Evolutionary conservation across 73 alveolate species (phyloP).

Genomic region (Paramecium sonneborni): DNA sequence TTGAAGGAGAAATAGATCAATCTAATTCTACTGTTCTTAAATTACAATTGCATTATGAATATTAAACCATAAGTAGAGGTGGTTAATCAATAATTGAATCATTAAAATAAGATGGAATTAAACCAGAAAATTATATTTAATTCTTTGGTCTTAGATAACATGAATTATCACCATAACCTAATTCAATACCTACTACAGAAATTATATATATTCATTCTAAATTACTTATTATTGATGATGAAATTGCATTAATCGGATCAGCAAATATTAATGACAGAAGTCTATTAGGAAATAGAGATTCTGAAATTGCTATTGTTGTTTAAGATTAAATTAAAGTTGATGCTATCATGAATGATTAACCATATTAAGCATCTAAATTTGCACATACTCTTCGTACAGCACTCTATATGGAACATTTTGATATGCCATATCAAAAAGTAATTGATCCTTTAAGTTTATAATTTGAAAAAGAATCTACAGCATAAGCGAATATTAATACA

Average conservation of each 20-base stretch:
- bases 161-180: background rate
- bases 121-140: background rate
- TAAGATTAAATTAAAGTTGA: slow-evolving; percentile 59
- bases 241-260: slow-evolving; percentile 84
- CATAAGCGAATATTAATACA: slow-evolving; percentile 79
- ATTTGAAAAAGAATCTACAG: slow-evolving; percentile 56
- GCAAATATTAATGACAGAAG: slow-evolving; percentile 97
- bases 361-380: slow-evolving; percentile 53
- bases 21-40: slow-evolving; percentile 69
- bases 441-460: slow-evolving; percentile 83
- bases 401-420: slow-evolving; percentile 92
- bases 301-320: slow-evolving; percentile 83
- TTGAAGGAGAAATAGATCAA: slow-evolving; percentile 90
- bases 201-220: slow-evolving; percentile 88
- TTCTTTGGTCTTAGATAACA: background rate
- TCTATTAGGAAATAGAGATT: slow-evolving; percentile 92
- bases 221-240: slow-evolving; percentile 94
- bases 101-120: slow-evolving; percentile 66
- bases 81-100: slow-evolving; percentile 75
- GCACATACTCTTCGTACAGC: slow-evolving; percentile 73
- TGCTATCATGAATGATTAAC: slow-evolving; percentile 51
- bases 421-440: slow-evolving; percentile 71
- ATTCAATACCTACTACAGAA: background rate
- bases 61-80: slow-evolving; percentile 80
- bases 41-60: slow-evolving; percentile 81